Base-by-base conservation (phyloP, 2,329 filamentous ascomycete species). In the Talaromyces sp. region DNA sequence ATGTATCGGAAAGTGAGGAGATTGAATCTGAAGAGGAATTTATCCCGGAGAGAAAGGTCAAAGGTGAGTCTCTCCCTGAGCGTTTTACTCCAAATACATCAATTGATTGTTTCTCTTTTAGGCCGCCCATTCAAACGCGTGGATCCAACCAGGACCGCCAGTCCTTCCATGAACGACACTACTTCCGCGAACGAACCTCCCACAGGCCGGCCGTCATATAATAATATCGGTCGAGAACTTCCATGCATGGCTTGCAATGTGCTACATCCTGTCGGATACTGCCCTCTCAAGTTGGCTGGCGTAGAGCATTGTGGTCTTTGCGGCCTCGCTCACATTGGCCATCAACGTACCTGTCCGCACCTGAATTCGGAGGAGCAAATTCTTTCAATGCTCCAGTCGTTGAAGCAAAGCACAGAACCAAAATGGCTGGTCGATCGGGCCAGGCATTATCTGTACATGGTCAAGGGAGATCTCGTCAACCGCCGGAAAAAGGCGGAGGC, bases 251-350 rank as follows among this genome's bases (percentile, higher is more conserved):
- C 82, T 13, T 90, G 87, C 71, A 72, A 73, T 42, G 74, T 77
- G 25, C 62, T 68, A n/a, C 88, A 90, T 69, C 71, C 77, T 1
- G 70, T 75, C 13, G 87, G 86, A n/a, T 78, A 80, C 49, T 90
- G 88, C 68, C 83, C 82, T 10, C 74, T 89, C 33, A 88, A 86
- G 69, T 65, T 79, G 5, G 81, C 83, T 9, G 84, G 85, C 1
- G 77, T 82, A 2, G 86, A 89, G 67, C 74, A 82, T 66, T 91
- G 88, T 71, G 82, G 82, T 7, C 78, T 89, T 7, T 90, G 88
- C 64, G 86, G 86, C 17, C 79, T 85, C 25, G 83, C 84, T 1
- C 86, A 89, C 68, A 84, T 79, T 64, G 86, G 85, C 2, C 70
- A 78, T 58, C 73, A 75, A 1, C 79, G 83, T 33, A 81, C 80